Percentiles rank a stretch among this genome's conserved stretches.
Evolutionary conservation across 441 rosid genomes (phyloP).

Genomic region (Erodium chrysanthum): DNA sequence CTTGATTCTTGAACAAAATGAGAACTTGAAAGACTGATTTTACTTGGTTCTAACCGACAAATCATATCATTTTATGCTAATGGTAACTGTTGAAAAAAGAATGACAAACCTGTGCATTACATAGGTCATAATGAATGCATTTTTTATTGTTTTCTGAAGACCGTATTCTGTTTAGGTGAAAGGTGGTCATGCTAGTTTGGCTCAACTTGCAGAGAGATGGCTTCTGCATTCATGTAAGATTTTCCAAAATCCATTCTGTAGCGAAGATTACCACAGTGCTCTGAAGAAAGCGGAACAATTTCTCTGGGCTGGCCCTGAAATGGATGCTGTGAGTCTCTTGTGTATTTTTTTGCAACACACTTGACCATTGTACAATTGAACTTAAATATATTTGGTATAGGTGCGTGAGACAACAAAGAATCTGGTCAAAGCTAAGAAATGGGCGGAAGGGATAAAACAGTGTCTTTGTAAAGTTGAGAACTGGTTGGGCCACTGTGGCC

Average conservation of each 20-base stretch:
- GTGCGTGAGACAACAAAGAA: constrained; percentile 54
- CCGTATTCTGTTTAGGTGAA: constrained; percentile 40
- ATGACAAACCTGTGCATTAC: not conserved
- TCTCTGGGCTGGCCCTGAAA: constrained; percentile 94
- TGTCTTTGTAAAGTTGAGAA: constrained; percentile 46
- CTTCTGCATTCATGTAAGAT: constrained; percentile 36
- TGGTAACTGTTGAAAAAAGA: not conserved
- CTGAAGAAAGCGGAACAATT: constrained; percentile 89
- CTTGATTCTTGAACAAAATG: not conserved
- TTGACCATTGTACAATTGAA: constrained; percentile 15
- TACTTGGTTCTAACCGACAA: not conserved
- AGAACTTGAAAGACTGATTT: not conserved
- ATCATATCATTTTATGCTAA: not conserved
- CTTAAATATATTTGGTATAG: constrained; percentile 26
- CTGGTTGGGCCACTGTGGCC: constrained; percentile 27
- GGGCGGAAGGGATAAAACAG: constrained; percentile 63
- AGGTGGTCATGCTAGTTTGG: constrained; percentile 39
- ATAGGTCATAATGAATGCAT: not conserved
- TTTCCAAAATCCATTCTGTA: constrained; percentile 41
- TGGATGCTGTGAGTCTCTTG: constrained; percentile 62
- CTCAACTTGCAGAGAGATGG: constrained; percentile 71
- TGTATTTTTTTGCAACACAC: constrained; percentile 15
- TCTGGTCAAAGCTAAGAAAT: constrained; percentile 45
- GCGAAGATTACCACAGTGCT: constrained; percentile 37
- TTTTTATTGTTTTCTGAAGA: constrained; percentile 9